Conservation (phyloP, 441 rosid species). For the Biscutella laevigata region DNA sequence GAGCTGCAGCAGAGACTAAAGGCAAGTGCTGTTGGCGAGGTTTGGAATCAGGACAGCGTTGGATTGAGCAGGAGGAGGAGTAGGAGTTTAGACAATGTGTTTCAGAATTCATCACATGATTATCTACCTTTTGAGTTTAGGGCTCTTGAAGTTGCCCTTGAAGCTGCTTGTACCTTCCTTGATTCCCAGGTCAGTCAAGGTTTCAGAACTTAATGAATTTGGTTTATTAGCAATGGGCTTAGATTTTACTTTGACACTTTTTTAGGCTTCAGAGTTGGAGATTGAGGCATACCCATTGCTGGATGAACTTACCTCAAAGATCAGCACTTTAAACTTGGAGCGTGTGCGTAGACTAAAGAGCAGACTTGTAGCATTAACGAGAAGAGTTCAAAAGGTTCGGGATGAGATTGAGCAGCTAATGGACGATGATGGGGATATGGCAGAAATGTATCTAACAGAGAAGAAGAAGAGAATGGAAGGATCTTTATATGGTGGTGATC, state of each 20-base stretch:
- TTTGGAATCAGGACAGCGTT: constrained; percentile 67
- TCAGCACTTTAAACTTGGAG: constrained; percentile 91
- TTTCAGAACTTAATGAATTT: too few relatives aligned
- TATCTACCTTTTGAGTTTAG: constrained; percentile 95
- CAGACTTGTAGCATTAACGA: constrained; percentile 87
- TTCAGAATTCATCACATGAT: constrained; percentile 72
- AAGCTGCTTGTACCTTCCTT: constrained; percentile 93
- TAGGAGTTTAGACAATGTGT: constrained; percentile 56
- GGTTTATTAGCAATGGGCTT: not conserved
- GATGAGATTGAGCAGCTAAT: constrained; percentile 98
- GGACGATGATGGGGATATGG: constrained; percentile 99
- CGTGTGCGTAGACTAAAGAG: constrained; percentile 88
- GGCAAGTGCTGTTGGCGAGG: constrained; percentile 44
- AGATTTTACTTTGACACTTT: constrained; percentile 5
- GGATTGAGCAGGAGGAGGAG: constrained; percentile 51
- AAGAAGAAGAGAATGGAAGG: constrained; percentile 85
- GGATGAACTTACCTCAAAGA: constrained; percentile 94
- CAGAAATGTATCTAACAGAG: constrained; percentile 97
- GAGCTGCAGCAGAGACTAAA: constrained; percentile 81
- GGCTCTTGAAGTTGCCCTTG: constrained; percentile 90
- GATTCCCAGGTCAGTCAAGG: constrained; percentile 77
- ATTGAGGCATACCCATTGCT: constrained; percentile 96
- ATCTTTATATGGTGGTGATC: constrained; percentile 70
- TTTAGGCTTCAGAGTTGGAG: constrained; percentile 91
- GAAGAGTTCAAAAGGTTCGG: constrained; percentile 97